phyloP scores from a whole-genome alignment of 2,329 filamentous ascomycete species.

The Fusarium sp. region DNA sequence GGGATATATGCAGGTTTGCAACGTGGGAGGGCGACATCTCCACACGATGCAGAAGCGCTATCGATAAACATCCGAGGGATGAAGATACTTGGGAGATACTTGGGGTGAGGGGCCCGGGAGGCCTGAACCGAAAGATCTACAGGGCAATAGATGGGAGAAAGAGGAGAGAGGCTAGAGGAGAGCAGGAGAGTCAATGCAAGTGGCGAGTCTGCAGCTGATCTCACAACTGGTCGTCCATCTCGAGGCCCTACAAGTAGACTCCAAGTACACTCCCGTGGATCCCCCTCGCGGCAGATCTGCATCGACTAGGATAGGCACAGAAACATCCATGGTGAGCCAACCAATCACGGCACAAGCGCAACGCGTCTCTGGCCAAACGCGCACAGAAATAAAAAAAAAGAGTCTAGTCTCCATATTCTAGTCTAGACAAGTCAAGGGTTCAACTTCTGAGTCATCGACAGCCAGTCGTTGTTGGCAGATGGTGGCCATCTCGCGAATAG shows the following conservation, averaged over 20 bases:
- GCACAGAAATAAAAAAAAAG: neutral
- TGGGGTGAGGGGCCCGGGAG: conserved; percentile 21
- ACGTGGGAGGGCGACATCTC: conserved; percentile 29
- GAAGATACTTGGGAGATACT: conserved; percentile 28
- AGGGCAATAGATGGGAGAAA: conserved; percentile 19
- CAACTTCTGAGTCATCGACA: conserved; percentile 47
- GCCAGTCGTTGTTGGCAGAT: conserved; percentile 43
- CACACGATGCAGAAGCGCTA: conserved; percentile 45
- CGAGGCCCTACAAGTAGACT: conserved; percentile 38
- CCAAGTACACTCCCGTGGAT: conserved; percentile 32
- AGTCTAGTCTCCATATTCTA: conserved; percentile 20
- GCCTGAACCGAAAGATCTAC: conserved; percentile 24
- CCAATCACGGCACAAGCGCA: conserved; percentile 39
- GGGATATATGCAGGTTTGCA: conserved; percentile 39
- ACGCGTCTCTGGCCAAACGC: conserved; percentile 46
- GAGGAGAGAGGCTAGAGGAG: too few species aligned
- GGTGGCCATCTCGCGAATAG: conserved; percentile 44
- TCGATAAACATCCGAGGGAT: conserved; percentile 47
- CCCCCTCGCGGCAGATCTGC: conserved; percentile 36
- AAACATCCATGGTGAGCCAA: conserved; percentile 12
- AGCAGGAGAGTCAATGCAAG: too few species aligned
- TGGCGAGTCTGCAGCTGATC: conserved; percentile 28
- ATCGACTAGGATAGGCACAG: conserved; percentile 20
- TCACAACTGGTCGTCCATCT: conserved; percentile 41
- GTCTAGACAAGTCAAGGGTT: conserved; percentile 31